Evolutionary conservation across 495 filamentous ascomycete genomes (phyloP).

Genomic region (Pyronema domesticum): DNA sequence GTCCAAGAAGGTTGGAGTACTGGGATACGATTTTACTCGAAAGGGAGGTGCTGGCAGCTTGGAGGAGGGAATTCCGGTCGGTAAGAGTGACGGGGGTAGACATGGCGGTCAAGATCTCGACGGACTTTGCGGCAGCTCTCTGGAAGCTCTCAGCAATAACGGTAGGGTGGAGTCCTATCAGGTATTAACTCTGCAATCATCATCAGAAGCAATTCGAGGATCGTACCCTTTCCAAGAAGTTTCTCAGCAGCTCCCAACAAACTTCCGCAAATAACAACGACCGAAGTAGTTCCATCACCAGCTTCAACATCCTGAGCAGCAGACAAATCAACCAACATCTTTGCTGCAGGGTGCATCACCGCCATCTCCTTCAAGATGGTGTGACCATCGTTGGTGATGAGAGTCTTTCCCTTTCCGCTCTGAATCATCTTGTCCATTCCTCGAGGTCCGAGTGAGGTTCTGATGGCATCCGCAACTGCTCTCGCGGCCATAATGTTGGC

Average conservation of each 20-base stretch:
- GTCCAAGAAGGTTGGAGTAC: slow-evolving; percentile 77
- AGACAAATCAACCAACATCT: slow-evolving; percentile 95
- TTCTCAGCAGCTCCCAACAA: slow-evolving; percentile 84
- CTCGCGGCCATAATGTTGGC: slow-evolving; percentile 93
- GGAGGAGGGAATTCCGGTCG: slow-evolving; percentile 76
- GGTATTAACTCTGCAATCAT: background rate
- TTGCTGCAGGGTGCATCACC: slow-evolving; percentile 94
- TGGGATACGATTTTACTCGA: slow-evolving; percentile 98
- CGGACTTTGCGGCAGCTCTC: slow-evolving; percentile 70
- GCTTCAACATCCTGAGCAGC: slow-evolving; percentile 97
- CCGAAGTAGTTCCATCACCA: slow-evolving; percentile 94
- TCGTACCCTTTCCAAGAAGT: slow-evolving; percentile 59
- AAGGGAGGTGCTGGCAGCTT: slow-evolving; percentile 90
- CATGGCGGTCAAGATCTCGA: slow-evolving; percentile 84
- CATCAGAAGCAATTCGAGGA: background rate
- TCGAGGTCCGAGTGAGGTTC: slow-evolving; percentile 50
- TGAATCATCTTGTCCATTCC: slow-evolving; percentile 99
- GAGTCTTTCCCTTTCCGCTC: slow-evolving; percentile 86
- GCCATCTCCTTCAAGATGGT: slow-evolving; percentile 98
- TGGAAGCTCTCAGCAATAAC: slow-evolving; percentile 97
- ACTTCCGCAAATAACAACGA: slow-evolving; percentile 92
- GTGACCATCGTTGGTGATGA: slow-evolving; percentile 98
- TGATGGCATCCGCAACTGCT: slow-evolving; percentile 93
- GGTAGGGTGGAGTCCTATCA: slow-evolving; percentile 67
- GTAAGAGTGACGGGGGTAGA: slow-evolving; percentile 78